phyloP scores from a whole-genome alignment of 192 early-diverging fungal genomes.

The Coemansia sp. region DNA sequence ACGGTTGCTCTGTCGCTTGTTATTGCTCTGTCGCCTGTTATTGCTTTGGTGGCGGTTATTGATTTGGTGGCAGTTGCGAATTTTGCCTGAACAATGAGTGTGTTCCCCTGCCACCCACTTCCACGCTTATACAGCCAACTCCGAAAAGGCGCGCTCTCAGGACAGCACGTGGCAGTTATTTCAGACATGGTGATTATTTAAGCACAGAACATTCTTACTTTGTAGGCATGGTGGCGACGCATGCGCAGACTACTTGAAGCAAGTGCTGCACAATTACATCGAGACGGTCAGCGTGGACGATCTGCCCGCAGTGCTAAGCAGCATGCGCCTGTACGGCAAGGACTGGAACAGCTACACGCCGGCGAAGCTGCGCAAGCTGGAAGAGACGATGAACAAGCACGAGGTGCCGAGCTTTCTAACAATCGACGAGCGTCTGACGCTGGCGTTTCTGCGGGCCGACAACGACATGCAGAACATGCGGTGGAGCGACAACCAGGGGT shows the following conservation, averaged over 20 bases:
- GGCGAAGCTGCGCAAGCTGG: slow-evolving; percentile 22
- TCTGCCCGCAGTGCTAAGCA: slow-evolving; percentile 16
- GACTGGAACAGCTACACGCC: slow-evolving; percentile 48
- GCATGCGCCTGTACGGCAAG: slow-evolving; percentile 41
- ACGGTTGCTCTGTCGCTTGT: no score
- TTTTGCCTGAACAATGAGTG: background rate
- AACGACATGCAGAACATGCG: slow-evolving; percentile 46
- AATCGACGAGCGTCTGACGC: slow-evolving; percentile 64
- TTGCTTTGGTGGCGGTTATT: background rate
- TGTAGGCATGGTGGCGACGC: slow-evolving; percentile 51
- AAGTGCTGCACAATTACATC: slow-evolving; percentile 36
- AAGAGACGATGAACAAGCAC: slow-evolving; percentile 26
- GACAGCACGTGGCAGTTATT: background rate
- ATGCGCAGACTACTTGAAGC: slow-evolving; percentile 43
- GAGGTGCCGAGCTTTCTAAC: slow-evolving; percentile 53
- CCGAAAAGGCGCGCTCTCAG: background rate
- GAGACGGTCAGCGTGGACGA: slow-evolving; percentile 31
- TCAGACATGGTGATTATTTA: slow-evolving; percentile 6
- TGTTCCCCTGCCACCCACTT: background rate
- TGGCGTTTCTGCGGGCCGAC: slow-evolving; percentile 65
- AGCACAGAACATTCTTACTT: background rate
- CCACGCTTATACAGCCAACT: background rate
- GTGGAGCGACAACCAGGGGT: slow-evolving; percentile 59
- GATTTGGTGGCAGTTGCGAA: slow-evolving; percentile 5
- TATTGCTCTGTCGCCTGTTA: no score